Evolutionary conservation across 352 stramenopile genomes (phyloP).

Genomic region (Globisporangium viniferum): DNA sequence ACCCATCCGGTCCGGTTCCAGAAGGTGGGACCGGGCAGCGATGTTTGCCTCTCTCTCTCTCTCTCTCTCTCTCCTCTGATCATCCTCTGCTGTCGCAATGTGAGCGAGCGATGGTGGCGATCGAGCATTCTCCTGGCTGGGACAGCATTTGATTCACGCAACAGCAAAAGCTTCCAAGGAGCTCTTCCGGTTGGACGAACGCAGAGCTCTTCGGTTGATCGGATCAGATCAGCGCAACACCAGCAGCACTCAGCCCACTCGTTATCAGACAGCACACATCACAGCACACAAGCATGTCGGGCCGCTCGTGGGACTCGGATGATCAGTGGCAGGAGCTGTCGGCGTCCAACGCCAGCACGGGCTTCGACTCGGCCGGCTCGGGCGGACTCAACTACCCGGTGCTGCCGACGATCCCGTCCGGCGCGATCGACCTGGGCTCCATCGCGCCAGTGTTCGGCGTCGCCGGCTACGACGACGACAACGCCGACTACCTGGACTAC

Average conservation of each 20-base stretch:
- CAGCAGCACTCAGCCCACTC: background rate
- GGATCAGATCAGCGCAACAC: slow-evolving; percentile 9
- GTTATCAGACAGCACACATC: slow-evolving; percentile 1
- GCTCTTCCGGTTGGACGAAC: background rate
- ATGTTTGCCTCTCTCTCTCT: background rate
- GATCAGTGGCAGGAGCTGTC: slow-evolving; percentile 77
- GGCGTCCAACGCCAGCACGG: slow-evolving; percentile 20
- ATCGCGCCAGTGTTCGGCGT: slow-evolving; percentile 88
- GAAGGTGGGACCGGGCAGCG: background rate
- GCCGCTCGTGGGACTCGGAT: slow-evolving; percentile 62
- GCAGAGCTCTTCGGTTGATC: background rate
- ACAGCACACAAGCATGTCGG: slow-evolving; percentile 27
- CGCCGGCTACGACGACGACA: slow-evolving; percentile 68
- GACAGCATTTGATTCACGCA: slow-evolving; percentile 5
- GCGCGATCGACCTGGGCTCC: slow-evolving; percentile 73
- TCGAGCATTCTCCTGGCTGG: slow-evolving; percentile 1
- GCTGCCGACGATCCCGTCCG: slow-evolving; percentile 68
- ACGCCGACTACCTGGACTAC: slow-evolving; percentile 83
- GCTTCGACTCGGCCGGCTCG: slow-evolving; percentile 42
- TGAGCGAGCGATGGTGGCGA: background rate
- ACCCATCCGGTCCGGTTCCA: slow-evolving; percentile 1
- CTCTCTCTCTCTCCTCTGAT: background rate
- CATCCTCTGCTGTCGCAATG: slow-evolving; percentile 2
- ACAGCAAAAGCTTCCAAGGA: background rate
- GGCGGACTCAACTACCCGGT: slow-evolving; percentile 68